These are phyloP conservation scores for Tetrahymena elliotti DNA, from an alignment of 73 alveolate species.

Conservation along the genomic window DNA sequence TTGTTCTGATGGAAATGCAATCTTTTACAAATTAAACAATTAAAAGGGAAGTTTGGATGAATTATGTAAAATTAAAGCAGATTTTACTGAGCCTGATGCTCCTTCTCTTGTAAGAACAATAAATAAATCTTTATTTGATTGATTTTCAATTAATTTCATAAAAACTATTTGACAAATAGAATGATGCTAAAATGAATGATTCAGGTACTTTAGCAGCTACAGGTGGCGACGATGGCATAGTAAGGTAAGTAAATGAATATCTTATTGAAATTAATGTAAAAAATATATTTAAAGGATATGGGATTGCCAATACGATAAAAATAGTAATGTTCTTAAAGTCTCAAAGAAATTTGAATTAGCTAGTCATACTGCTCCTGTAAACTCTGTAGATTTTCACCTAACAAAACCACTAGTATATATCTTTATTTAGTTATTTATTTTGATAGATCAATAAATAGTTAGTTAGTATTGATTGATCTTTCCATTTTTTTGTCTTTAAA, in stretches of 20 bases:
- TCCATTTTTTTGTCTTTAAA: no score
- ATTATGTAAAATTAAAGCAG: not conserved
- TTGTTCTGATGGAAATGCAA: not conserved
- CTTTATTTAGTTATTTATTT: not conserved
- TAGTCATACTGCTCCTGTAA: not conserved
- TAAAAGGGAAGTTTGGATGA: not conserved
- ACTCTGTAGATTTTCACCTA: not conserved
- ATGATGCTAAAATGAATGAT: not conserved
- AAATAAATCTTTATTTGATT: not conserved
- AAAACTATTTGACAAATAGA: not conserved
- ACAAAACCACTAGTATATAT: not conserved
- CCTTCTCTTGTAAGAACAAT: not conserved
- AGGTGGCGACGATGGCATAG: not conserved
- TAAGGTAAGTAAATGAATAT: not conserved
- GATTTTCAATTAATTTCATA: not conserved
- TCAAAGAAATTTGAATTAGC: not conserved
- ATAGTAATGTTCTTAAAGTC: not conserved
- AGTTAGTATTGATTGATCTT: no score
- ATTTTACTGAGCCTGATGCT: not conserved
- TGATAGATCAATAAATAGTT: not conserved
- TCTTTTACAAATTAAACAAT: not conserved
- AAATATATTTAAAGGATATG: not conserved
- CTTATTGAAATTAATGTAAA: not conserved
- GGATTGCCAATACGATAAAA: not conserved
- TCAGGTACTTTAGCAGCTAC: not conserved